Conservation (phyloP, 371 early-diverging fungal genomes). For the Mortierella sp. region DNA sequence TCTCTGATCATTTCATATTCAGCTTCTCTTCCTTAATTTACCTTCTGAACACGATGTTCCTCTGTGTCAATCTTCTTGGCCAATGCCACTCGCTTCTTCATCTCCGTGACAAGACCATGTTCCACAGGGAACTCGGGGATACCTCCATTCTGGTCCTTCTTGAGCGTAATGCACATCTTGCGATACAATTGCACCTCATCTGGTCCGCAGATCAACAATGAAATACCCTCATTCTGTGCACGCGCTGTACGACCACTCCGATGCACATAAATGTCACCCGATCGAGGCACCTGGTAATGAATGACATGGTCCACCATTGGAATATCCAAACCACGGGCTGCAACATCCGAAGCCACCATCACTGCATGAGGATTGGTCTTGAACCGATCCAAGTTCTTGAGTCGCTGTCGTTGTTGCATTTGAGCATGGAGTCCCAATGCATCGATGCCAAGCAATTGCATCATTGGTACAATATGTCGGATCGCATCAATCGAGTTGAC, state of each 20-base stretch:
- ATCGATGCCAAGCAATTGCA: constrained; percentile 74
- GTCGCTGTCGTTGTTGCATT: constrained; percentile 95
- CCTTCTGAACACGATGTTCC: constrained; percentile 81
- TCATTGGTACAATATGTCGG: constrained; percentile 85
- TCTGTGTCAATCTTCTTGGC: constrained; percentile 84
- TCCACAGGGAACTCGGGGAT: constrained; percentile 81
- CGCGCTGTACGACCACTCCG: constrained; percentile 93
- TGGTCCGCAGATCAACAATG: constrained; percentile 83
- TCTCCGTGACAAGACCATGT: constrained; percentile 62
- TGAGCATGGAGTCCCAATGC: constrained; percentile 89
- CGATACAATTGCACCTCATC: constrained; percentile 83
- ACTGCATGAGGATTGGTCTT: constrained; percentile 74
- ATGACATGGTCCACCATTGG: constrained; percentile 85
- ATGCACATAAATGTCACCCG: constrained; percentile 88
- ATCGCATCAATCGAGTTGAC: constrained; percentile 94
- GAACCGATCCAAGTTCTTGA: constrained; percentile 93
- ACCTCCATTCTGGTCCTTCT: constrained; percentile 68
- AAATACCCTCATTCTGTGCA: constrained; percentile 85
- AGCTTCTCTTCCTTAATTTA: constrained; percentile 22
- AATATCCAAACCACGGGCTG: constrained; percentile 92
- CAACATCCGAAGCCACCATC: constrained; percentile 92
- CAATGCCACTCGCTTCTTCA: constrained; percentile 78
- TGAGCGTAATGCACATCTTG: constrained; percentile 79
- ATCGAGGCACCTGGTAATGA: constrained; percentile 89
- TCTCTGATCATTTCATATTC: no score